These are phyloP conservation scores for Oxyria digyna DNA, from an alignment of 148 eudicot genomes.

Conservation along the genomic window DNA sequence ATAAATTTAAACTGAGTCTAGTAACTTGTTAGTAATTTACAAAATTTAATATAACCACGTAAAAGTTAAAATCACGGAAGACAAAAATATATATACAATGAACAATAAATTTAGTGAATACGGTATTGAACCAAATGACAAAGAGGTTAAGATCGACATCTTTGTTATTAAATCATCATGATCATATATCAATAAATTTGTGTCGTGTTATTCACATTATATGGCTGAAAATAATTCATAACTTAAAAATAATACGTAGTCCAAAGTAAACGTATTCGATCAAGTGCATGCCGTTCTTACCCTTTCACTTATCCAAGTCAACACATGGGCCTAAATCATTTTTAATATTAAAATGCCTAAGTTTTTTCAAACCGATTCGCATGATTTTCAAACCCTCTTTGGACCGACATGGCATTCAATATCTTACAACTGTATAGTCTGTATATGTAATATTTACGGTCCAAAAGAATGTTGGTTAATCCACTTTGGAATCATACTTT, in stretches of 20 bases:
- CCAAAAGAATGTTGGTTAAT: not conserved
- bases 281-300: not conserved
- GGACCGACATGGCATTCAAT: slow-evolving; percentile 10
- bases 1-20: too few relatives aligned
- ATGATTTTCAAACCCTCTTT: slow-evolving; percentile 11
- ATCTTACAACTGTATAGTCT: not conserved
- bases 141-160: too few relatives aligned
- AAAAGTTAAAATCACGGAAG: too few relatives aligned
- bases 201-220: too few relatives aligned
- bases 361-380: slow-evolving; percentile 15
- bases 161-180: too few relatives aligned
- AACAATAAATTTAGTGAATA: too few relatives aligned
- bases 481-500: not conserved
- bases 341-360: not conserved
- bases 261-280: not conserved
- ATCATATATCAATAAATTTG: too few relatives aligned
- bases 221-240: too few relatives aligned
- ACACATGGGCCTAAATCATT: not conserved
- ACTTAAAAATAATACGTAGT: not conserved
- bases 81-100: too few relatives aligned
- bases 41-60: too few relatives aligned
- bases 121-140: too few relatives aligned
- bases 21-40: too few relatives aligned
- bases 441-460: not conserved
- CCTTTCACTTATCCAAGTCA: not conserved